Conservation (phyloP, 345 rosid genomes). For the Corchorus capsularis region DNA sequence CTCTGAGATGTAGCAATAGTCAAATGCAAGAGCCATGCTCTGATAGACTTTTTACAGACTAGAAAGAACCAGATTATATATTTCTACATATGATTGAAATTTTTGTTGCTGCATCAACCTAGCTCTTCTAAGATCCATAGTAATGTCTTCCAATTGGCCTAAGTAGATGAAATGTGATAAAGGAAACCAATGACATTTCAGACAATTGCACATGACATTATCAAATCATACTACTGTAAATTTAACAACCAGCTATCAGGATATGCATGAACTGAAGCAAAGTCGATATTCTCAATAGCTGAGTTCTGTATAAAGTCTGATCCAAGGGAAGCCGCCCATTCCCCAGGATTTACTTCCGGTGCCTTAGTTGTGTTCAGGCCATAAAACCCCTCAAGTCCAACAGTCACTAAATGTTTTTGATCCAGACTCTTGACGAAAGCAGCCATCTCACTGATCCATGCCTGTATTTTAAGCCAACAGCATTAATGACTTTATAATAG, state of each 20-base stretch:
- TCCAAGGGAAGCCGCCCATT: constrained; percentile 55
- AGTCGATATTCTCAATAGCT: constrained; percentile 42
- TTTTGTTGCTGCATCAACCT: background rate
- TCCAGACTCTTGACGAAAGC: constrained; percentile 50
- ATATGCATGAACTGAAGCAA: constrained; percentile 57
- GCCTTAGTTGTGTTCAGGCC: constrained; percentile 29
- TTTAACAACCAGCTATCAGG: constrained; percentile 53
- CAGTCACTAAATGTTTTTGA: constrained; percentile 40
- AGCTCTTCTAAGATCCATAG: too few relatives aligned
- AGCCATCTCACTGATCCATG: constrained; percentile 46
- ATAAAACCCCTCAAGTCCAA: constrained; percentile 54
- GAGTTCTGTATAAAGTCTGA: constrained; percentile 49
- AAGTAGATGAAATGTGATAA: constrained; percentile 1
- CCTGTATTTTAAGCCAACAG: constrained; percentile 29
- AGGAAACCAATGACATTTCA: background rate
- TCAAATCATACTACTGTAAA: background rate
- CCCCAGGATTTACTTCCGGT: constrained; percentile 45
- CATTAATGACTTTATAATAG: background rate
- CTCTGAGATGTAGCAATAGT: background rate
- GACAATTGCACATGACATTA: background rate
- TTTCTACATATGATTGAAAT: background rate
- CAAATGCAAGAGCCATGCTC: constrained; percentile 3
- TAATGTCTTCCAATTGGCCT: background rate
- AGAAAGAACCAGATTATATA: background rate
- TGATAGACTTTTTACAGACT: background rate